phyloP scores from a whole-genome alignment of 805 yeast species.

The Starmerella etchellsii region DNA sequence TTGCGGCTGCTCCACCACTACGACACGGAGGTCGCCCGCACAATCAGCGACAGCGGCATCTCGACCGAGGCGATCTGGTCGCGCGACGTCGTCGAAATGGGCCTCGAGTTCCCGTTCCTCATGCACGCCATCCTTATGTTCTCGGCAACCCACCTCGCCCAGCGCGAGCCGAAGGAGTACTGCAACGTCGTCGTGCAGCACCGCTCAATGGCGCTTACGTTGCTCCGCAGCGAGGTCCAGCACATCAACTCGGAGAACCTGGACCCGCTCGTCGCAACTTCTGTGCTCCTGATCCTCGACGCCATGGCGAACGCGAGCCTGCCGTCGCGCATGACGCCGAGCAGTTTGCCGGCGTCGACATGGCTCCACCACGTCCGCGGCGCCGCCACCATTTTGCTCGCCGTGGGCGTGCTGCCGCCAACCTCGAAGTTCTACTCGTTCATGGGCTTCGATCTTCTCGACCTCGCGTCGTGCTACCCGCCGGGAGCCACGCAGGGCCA shows the following conservation, averaged over 20 bases:
- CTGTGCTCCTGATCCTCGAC: conserved; percentile 80
- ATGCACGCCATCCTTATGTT: conserved; percentile 89
- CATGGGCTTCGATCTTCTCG: conserved; percentile 80
- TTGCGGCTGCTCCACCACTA: conserved; percentile 77
- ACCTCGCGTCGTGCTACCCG: conserved; percentile 50
- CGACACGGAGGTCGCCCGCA: conserved; percentile 67
- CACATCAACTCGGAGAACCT: conserved; percentile 65
- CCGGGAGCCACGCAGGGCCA: conserved; percentile 2
- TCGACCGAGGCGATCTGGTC: conserved; percentile 79
- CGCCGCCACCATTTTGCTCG: conserved; percentile 87
- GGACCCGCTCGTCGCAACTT: conserved; percentile 88
- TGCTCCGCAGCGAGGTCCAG: conserved; percentile 73
- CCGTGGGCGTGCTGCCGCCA: conserved; percentile 84
- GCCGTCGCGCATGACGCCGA: conserved; percentile 36
- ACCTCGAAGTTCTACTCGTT: conserved; percentile 52
- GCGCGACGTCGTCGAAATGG: conserved; percentile 73
- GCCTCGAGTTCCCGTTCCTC: conserved; percentile 75
- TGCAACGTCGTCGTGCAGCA: conserved; percentile 52
- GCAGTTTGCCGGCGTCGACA: conserved; percentile 75
- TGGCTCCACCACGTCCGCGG: conserved; percentile 97
- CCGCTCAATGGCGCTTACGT: conserved; percentile 70
- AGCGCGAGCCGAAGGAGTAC: conserved; percentile 44
- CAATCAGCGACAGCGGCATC: conserved; percentile 83
- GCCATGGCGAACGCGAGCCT: conserved; percentile 80
- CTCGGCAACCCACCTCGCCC: conserved; percentile 75